These are phyloP conservation scores for Juglanconis juglandina DNA, from an alignment of 2,329 filamentous ascomycete species.

Conservation along the genomic window DNA sequence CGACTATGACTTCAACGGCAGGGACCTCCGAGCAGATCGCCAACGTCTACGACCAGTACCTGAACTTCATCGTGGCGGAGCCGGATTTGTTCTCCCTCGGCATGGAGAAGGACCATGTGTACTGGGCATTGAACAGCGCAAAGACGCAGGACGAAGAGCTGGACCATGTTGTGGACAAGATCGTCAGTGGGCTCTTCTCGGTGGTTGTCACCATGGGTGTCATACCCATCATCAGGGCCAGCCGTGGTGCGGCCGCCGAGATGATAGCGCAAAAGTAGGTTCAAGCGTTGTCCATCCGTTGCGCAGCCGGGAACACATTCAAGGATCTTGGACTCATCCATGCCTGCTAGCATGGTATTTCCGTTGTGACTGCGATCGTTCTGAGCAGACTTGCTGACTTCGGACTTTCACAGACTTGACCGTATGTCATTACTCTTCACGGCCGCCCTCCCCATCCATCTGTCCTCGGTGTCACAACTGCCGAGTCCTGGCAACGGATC, in stretches of 20 bases:
- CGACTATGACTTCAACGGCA: constrained; percentile 76
- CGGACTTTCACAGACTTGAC: constrained; percentile 53
- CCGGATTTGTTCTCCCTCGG: constrained; percentile 93
- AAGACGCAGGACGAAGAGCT: constrained; percentile 87
- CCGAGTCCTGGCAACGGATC: not conserved
- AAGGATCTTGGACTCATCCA: not conserved
- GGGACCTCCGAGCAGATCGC: constrained; percentile 86
- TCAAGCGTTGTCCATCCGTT: not conserved
- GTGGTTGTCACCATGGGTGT: constrained; percentile 98
- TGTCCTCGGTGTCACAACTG: not conserved
- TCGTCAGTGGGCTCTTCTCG: constrained; percentile 95
- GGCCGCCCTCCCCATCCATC: not conserved
- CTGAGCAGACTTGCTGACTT: not conserved
- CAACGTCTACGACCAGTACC: constrained; percentile 92
- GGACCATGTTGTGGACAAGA: constrained; percentile 80
- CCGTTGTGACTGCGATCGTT: not conserved
- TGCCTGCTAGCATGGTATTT: not conserved
- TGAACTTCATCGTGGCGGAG: constrained; percentile 96
- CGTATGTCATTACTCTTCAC: constrained; percentile 36
- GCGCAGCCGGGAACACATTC: not conserved
- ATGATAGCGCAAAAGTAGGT: constrained; percentile 76
- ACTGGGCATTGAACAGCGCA: constrained; percentile 94
- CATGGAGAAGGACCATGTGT: constrained; percentile 85
- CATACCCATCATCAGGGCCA: constrained; percentile 92
- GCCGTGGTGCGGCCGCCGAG: constrained; percentile 88